Conservation (phyloP, 257 asterid species). For the Nicotiana benthamiana region DNA sequence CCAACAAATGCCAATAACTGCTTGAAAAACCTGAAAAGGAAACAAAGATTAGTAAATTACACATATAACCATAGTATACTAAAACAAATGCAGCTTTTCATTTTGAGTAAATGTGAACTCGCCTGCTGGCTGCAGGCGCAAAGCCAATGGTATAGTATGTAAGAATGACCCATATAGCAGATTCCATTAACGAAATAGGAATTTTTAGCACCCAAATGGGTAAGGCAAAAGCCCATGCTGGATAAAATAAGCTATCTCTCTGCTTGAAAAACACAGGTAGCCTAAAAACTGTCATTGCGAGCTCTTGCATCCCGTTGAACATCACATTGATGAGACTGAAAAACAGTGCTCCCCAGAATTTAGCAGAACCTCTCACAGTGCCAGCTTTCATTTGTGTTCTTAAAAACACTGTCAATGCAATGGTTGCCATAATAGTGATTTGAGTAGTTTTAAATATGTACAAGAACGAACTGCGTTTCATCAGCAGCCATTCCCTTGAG, state of each 20-base stretch:
- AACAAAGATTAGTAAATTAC: background rate
- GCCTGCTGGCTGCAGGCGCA: slow-evolving; percentile 72
- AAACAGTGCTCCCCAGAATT: slow-evolving; percentile 72
- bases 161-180: slow-evolving; percentile 54
- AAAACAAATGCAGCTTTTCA: background rate
- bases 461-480: slow-evolving; percentile 56
- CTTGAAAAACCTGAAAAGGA: slow-evolving; percentile 51
- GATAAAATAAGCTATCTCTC: slow-evolving; percentile 64
- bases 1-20: slow-evolving; percentile 66
- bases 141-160: slow-evolving; percentile 83
- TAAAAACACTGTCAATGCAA: slow-evolving; percentile 61
- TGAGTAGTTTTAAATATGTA: slow-evolving; percentile 74
- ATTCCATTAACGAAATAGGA: slow-evolving; percentile 62
- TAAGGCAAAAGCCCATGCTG: slow-evolving; percentile 88
- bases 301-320: slow-evolving; percentile 86
- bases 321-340: slow-evolving; percentile 70
- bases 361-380: slow-evolving; percentile 30
- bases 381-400: slow-evolving; percentile 78
- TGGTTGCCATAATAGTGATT: slow-evolving; percentile 62
- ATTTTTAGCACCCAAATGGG: slow-evolving; percentile 73
- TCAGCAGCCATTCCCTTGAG: slow-evolving; percentile 64
- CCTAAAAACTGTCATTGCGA: slow-evolving; percentile 66
- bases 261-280: slow-evolving; percentile 84
- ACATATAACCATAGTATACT: background rate
- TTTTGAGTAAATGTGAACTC: background rate